phyloP scores from a whole-genome alignment of 148 eudicot species.

The Pharnaceum exiguum region DNA sequence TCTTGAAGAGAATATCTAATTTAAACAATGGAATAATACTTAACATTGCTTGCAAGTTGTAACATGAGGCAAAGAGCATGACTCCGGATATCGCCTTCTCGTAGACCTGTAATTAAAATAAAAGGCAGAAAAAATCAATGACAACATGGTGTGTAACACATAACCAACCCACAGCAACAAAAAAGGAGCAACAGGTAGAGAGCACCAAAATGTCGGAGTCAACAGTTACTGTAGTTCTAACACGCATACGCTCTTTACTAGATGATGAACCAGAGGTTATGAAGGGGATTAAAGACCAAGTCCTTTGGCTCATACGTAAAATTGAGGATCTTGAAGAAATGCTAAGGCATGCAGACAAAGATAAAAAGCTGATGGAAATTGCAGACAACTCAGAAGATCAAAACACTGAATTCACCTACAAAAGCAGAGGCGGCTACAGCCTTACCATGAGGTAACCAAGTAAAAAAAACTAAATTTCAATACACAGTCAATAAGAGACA shows the following conservation, averaged over 20 bases:
- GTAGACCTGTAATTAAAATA: too few relatives aligned
- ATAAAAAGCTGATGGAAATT: not conserved
- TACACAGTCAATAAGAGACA: too few relatives aligned
- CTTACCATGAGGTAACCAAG: too few relatives aligned
- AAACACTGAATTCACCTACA: not conserved
- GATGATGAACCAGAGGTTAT: conserved; percentile 6
- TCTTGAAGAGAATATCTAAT: too few relatives aligned
- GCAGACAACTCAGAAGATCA: conserved; percentile 1
- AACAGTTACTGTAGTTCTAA: conserved; percentile 3
- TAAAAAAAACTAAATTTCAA: too few relatives aligned
- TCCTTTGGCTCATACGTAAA: not conserved
- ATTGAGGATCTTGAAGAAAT: not conserved
- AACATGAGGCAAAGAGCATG: too few relatives aligned
- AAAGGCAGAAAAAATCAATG: too few relatives aligned
- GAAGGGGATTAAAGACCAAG: conserved; percentile 3
- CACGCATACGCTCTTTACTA: conserved; percentile 3
- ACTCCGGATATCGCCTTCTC: too few relatives aligned
- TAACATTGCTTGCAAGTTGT: too few relatives aligned
- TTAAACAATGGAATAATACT: too few relatives aligned
- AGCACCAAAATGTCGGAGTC: not conserved
- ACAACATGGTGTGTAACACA: too few relatives aligned
- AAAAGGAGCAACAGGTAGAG: not conserved
- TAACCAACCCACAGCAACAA: not conserved
- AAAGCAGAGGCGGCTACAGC: too few relatives aligned
- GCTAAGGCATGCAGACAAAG: not conserved